Evolutionary conservation across 768 basidiomycete species (phyloP).

Genomic region (Xanthoconium stramineum): DNA sequence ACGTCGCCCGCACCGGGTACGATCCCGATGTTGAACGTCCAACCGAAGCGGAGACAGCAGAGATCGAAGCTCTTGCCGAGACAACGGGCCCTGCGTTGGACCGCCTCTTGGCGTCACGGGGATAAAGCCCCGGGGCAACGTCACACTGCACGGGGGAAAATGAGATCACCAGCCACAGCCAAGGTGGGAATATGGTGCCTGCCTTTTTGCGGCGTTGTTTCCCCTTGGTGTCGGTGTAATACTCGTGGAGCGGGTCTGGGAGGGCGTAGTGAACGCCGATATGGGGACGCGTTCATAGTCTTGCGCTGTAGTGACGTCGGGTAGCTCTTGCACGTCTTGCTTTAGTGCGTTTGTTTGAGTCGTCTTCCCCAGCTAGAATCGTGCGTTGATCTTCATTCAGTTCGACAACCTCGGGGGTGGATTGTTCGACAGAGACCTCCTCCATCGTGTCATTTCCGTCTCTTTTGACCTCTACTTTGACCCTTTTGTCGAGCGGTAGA

Average conservation of each 20-base stretch:
- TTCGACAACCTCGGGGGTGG: conserved; percentile 35
- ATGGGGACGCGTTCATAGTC: conserved; percentile 93
- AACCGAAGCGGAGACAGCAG: conserved; percentile 82
- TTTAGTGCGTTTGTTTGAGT: conserved; percentile 73
- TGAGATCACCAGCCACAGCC: not conserved
- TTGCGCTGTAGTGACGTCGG: conserved; percentile 69
- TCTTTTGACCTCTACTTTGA: conserved; percentile 33
- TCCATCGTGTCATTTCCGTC: conserved; percentile 14
- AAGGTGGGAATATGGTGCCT: conserved; percentile 24
- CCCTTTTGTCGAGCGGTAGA: conserved; percentile 47
- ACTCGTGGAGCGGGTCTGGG: conserved; percentile 68
- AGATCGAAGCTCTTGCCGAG: conserved; percentile 85
- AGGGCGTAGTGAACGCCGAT: conserved; percentile 80
- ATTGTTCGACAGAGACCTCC: conserved; percentile 6
- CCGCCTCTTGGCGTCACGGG: conserved; percentile 66
- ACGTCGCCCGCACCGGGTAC: conserved; percentile 70
- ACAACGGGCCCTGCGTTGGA: conserved; percentile 75
- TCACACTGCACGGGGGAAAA: conserved; percentile 48
- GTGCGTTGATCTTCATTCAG: conserved; percentile 81
- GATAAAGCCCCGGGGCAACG: conserved; percentile 71
- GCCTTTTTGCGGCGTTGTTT: conserved; percentile 32
- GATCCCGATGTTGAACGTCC: conserved; percentile 78
- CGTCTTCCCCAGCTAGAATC: conserved; percentile 55
- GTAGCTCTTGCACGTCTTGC: conserved; percentile 79
- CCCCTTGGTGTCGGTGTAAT: conserved; percentile 27